Percentiles rank a stretch among this genome's conserved stretches.
phyloP scores from a whole-genome alignment of 176 grass and related monocot genomes.

The Hordeum vulgare region MorexV3_pseudomolecules_assembly NC_058523.1:488698563-488699062 shows the following conservation, averaged over 20 bases:
- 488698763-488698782: conserved; percentile 23
- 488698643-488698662: conserved; percentile 45
- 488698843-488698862: conserved; percentile 32
- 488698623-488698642: conserved; percentile 43
- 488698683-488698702: background rate
- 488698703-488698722: conserved; percentile 54
- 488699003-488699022: conserved; percentile 51
- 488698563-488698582: conserved; percentile 47
- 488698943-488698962: background rate
- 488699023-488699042: conserved; percentile 53
- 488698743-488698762: conserved; percentile 12
- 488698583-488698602: conserved; percentile 42
- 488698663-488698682: conserved; percentile 1
- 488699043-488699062: conserved; percentile 45
- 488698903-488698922: conserved; percentile 11
- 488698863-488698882: conserved; percentile 34
- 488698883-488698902: conserved; percentile 37
- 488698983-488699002: conserved; percentile 34
- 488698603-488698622: conserved; percentile 38
- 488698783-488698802: conserved; percentile 45
- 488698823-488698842: conserved; percentile 52
- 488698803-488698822: conserved; percentile 50
- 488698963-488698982: conserved; percentile 45
- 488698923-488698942: background rate
- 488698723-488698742: conserved; percentile 38